These are phyloP conservation scores for Termitomyces titanicus DNA, from an alignment of 768 basidiomycete species.

Conservation along the genomic window DNA sequence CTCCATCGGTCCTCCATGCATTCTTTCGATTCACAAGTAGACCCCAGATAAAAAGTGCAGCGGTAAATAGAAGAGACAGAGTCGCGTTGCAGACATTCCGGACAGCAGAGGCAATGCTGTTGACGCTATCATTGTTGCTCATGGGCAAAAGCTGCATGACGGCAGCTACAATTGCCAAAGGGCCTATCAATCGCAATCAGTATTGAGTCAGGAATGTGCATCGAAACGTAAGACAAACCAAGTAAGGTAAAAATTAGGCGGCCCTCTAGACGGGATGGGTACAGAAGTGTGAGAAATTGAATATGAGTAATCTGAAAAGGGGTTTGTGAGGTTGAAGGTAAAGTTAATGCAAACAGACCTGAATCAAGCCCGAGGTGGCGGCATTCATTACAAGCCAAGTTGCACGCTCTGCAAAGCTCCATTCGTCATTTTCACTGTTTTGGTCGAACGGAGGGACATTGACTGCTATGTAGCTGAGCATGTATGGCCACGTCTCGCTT, in stretches of 20 bases:
- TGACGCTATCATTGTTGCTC: constrained; percentile 35
- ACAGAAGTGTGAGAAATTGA: constrained; percentile 93
- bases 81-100: constrained; percentile 96
- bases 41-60: constrained; percentile 91
- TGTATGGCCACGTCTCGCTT: constrained; percentile 87
- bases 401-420: constrained; percentile 62
- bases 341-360: constrained; percentile 48
- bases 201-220: background rate
- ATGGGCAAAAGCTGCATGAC: constrained; percentile 83
- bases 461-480: constrained; percentile 89
- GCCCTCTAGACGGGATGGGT: constrained; percentile 87
- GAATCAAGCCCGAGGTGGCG: constrained; percentile 76
- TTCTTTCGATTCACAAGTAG: constrained; percentile 81
- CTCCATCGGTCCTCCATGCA: constrained; percentile 96
- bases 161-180: constrained; percentile 81
- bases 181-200: constrained; percentile 40
- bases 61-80: constrained; percentile 91
- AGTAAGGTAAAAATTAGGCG: constrained; percentile 82
- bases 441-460: constrained; percentile 58
- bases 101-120: constrained; percentile 63
- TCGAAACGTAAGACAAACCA: constrained; percentile 39
- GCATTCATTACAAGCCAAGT: constrained; percentile 91
- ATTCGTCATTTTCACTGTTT: constrained; percentile 32
- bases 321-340: background rate
- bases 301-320: constrained; percentile 86